Conservation (phyloP, 78 protist species). For the Monosiga brevicollis region DNA sequence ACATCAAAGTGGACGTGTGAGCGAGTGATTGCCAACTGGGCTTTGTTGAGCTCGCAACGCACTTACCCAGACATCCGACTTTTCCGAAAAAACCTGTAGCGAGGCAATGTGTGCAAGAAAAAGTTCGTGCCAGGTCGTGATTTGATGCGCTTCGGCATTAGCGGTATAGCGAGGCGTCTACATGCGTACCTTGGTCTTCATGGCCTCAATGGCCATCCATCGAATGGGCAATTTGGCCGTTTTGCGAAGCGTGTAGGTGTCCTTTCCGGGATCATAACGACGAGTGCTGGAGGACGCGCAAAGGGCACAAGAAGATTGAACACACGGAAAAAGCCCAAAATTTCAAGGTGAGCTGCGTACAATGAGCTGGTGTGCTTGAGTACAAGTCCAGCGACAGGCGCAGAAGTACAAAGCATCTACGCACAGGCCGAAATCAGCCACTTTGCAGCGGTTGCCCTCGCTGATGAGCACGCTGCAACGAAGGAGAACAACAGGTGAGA, state of each 20-base stretch:
- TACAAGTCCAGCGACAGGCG: background rate
- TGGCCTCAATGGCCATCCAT: background rate
- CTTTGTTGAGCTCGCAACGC: background rate
- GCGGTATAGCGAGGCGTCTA: background rate
- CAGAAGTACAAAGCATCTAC: background rate
- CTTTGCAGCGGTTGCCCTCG: background rate
- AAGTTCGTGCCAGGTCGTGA: background rate
- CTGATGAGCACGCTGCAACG: background rate
- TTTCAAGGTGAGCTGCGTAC: background rate
- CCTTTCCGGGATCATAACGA: background rate
- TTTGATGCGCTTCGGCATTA: background rate
- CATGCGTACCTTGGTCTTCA: background rate
- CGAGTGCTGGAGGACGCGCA: background rate
- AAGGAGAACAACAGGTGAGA: background rate
- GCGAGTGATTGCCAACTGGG: background rate
- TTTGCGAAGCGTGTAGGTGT: background rate
- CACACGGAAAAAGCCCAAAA: too few relatives aligned
- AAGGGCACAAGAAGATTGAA: too few relatives aligned
- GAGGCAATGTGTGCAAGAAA: background rate
- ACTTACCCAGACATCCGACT: background rate
- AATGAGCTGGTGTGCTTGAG: background rate
- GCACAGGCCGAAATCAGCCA: background rate
- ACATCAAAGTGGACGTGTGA: background rate
- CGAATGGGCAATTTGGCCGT: background rate
- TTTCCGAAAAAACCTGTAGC: background rate